These are phyloP conservation scores for Achaetomium macrosporum DNA, from an alignment of 2,329 filamentous ascomycete genomes.

Conservation along the genomic window DNA sequence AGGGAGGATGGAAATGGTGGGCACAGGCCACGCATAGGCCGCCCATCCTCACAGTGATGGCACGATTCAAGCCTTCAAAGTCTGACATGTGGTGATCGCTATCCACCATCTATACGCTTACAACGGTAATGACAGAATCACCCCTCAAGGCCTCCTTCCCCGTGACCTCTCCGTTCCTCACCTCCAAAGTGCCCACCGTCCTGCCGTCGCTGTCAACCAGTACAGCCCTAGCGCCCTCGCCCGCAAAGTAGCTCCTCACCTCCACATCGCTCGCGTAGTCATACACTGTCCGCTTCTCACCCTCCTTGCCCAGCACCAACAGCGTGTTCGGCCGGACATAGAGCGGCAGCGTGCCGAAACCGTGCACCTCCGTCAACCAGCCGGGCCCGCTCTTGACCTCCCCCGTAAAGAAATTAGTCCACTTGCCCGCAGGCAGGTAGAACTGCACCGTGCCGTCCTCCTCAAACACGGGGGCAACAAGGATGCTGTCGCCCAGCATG, in stretches of 20 bases:
- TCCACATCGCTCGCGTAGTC: constrained; percentile 44
- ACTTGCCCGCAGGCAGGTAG: constrained; percentile 50
- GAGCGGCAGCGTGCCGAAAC: constrained; percentile 52
- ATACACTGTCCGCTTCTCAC: constrained; percentile 39
- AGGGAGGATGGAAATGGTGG: too few species aligned
- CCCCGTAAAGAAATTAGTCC: constrained; percentile 46
- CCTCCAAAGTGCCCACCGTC: constrained; percentile 34
- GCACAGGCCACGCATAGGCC: too few species aligned
- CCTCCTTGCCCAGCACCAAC: constrained; percentile 39
- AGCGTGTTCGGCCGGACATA: constrained; percentile 51
- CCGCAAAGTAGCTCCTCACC: constrained; percentile 40
- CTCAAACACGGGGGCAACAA: constrained; percentile 60
- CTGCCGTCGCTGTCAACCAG: constrained; percentile 41
- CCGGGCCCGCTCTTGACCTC: constrained; percentile 44
- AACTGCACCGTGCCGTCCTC: constrained; percentile 60
- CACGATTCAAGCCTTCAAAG: too few species aligned
- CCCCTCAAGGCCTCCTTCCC: constrained; percentile 38
- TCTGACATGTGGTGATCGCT: background rate
- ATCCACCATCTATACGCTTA: background rate
- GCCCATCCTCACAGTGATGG: too few species aligned
- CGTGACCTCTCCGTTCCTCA: constrained; percentile 36
- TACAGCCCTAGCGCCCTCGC: constrained; percentile 36
- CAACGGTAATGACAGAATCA: background rate
- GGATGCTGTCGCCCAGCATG: constrained; percentile 61
- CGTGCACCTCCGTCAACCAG: constrained; percentile 57